Evolutionary conservation across 345 rosid species (phyloP), one percentile per base, ranked within the genome.

Genomic region (Euphorbia pulcherrima): DNA sequence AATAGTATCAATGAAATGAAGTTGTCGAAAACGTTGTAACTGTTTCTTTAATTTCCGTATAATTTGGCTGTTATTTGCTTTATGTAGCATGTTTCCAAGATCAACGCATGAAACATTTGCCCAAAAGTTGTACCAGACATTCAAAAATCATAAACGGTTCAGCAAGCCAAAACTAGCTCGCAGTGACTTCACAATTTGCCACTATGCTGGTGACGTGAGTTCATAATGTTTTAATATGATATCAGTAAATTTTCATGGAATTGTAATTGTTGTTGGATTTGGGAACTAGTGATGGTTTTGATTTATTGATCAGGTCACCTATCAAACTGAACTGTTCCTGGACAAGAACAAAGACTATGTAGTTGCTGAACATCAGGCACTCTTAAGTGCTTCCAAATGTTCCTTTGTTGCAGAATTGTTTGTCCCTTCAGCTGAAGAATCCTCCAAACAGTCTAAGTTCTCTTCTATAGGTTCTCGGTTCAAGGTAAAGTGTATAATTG

Each of bases 271-370:
- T n/a, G n/a, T n/a, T n/a, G n/a, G n/a, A n/a, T n/a, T n/a, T n/a
- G n/a, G n/a, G n/a, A n/a, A n/a, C n/a, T n/a, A n/a, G n/a, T n/a
- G n/a, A n/a, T n/a, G n/a, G n/a, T n/a, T n/a, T n/a, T n/a, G n/a
- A n/a, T n/a, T n/a, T n/a, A n/a, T n/a, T n/a, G n/a, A n/a, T n/a
- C 39, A 95, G 99, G 97, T 92, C 70, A 92, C 97, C 40, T 92
- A 95, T 73, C 99, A 95, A 71, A 95, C 97, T 40, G 96, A 95
- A 26, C 54, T 79, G 66, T 95, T 95, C 78, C 82, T 95, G 80
- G 99, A 95, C 82, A 95, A 95, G 87, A 95, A 95, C 91, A 95
- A 95, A 75, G 99, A 95, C 70, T 92, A 92, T 80, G 97, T 95
- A 73, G 86, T 95, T 67, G 92, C 97, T 59, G 99, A 95, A 82